Evolutionary conservation across 345 rosid species (phyloP).

Genomic region (Murraya paniculata): DNA sequence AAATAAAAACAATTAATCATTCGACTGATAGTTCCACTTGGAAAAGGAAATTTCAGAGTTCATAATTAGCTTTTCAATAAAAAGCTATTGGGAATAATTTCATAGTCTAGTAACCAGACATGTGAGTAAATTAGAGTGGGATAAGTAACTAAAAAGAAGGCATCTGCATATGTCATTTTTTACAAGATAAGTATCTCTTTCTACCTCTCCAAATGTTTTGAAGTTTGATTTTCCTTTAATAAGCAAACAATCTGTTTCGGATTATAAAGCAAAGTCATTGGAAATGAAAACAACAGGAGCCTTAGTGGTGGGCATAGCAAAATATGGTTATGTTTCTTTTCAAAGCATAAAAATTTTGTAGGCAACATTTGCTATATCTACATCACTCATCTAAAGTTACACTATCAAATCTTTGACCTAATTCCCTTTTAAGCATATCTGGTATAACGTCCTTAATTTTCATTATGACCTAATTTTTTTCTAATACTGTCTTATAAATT

Average conservation of each 20-base stretch:
- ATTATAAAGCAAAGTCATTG: background rate
- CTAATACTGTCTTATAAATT: no score
- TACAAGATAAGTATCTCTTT: slow-evolving; percentile 3
- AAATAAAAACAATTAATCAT: background rate
- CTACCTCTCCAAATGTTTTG: background rate
- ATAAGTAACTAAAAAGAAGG: background rate
- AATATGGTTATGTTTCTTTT: background rate
- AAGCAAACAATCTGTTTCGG: background rate
- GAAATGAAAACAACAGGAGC: background rate
- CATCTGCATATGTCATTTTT: slow-evolving; percentile 6
- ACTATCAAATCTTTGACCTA: background rate
- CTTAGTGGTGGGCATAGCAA: background rate
- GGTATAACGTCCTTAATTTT: no score
- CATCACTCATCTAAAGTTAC: background rate
- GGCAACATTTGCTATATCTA: background rate
- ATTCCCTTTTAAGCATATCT: background rate
- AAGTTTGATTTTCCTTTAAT: slow-evolving; percentile 5
- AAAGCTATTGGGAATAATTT: background rate
- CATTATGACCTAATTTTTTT: no score
- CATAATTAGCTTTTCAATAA: background rate
- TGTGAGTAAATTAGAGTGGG: background rate
- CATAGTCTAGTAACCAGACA: background rate
- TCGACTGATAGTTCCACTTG: no score
- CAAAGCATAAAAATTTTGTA: background rate
- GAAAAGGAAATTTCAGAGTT: background rate